Conservation (phyloP, 306 rosid genomes). For the Acacia melanoxylon region DNA sequence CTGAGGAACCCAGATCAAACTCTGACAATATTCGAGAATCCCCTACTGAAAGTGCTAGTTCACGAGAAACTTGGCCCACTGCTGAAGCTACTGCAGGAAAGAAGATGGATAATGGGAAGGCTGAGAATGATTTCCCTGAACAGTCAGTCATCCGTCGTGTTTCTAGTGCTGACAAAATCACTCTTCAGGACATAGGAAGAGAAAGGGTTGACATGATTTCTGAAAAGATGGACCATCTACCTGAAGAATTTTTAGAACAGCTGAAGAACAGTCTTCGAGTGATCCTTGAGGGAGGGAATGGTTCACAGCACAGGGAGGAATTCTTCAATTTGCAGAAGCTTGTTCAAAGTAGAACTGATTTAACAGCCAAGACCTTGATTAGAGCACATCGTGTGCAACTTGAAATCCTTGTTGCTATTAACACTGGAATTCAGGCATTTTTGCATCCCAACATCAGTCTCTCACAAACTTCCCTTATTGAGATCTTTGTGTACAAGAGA, state of each 20-base stretch:
- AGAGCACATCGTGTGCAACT: slow-evolving; percentile 93
- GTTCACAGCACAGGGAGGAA: slow-evolving; percentile 83
- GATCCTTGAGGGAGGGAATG: slow-evolving; percentile 89
- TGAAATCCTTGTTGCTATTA: slow-evolving; percentile 89
- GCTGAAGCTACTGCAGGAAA: slow-evolving; percentile 67
- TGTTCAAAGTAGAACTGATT: slow-evolving; percentile 82
- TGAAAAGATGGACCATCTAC: slow-evolving; percentile 84
- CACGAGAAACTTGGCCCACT: slow-evolving; percentile 86
- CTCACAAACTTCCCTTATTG: slow-evolving; percentile 81
- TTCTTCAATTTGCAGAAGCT: slow-evolving; percentile 81
- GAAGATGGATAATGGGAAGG: slow-evolving; percentile 85
- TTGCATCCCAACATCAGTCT: slow-evolving; percentile 92
- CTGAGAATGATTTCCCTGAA: slow-evolving; percentile 66
- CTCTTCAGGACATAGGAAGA: slow-evolving; percentile 88
- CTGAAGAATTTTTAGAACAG: slow-evolving; percentile 80
- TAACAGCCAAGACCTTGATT: slow-evolving; percentile 81
- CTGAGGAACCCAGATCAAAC: slow-evolving; percentile 85
- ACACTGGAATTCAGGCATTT: slow-evolving; percentile 93
- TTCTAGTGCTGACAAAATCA: slow-evolving; percentile 79
- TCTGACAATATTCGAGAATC: slow-evolving; percentile 78
- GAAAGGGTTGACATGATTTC: slow-evolving; percentile 79
- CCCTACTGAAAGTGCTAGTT: slow-evolving; percentile 95
- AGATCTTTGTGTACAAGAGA: slow-evolving; percentile 83
- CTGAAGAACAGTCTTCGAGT: slow-evolving; percentile 72
- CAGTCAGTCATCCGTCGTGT: slow-evolving; percentile 79